phyloP scores from a whole-genome alignment of 495 filamentous ascomycete species.

The Platismatia glauca region DNA sequence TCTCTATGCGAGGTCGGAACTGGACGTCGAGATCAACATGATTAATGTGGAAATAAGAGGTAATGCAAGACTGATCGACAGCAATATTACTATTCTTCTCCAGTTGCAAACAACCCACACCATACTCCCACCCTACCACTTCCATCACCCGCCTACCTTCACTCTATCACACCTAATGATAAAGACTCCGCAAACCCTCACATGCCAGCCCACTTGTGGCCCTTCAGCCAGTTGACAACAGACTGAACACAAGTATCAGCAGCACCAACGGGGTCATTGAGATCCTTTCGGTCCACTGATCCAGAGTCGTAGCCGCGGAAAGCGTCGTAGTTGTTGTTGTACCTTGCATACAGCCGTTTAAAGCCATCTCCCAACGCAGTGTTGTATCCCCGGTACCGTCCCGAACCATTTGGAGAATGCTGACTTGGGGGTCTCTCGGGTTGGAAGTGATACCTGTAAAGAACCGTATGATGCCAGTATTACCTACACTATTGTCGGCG shows the following conservation, averaged over 20 bases:
- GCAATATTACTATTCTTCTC: neutral
- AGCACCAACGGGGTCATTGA: constrained; percentile 11
- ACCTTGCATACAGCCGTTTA: constrained; percentile 24
- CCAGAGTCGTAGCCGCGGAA: constrained; percentile 32
- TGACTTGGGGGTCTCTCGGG: constrained; percentile 13
- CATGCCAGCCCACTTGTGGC: constrained; percentile 13
- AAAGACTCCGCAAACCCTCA: neutral
- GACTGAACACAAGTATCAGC: constrained; percentile 14
- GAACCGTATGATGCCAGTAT: constrained; percentile 38
- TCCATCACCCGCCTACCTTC: neutral
- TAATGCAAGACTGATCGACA: neutral
- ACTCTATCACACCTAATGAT: neutral
- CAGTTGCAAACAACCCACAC: neutral
- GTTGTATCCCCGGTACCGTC: constrained; percentile 35
- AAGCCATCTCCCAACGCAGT: constrained; percentile 32
- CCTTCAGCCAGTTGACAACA: constrained; percentile 15
- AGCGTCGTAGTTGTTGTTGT: constrained; percentile 19
- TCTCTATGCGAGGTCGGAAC: no score
- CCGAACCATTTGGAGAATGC: constrained; percentile 30
- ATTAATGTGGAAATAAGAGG: neutral
- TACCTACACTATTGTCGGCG: constrained; percentile 32
- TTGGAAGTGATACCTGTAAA: constrained; percentile 24
- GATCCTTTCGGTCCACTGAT: constrained; percentile 5
- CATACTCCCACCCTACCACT: neutral
- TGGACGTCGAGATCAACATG: neutral